Evolutionary conservation across 2,329 filamentous ascomycete species (phyloP), one percentile per base, ranked within the genome.

Genomic region (Scortechinia acanthostroma): DNA sequence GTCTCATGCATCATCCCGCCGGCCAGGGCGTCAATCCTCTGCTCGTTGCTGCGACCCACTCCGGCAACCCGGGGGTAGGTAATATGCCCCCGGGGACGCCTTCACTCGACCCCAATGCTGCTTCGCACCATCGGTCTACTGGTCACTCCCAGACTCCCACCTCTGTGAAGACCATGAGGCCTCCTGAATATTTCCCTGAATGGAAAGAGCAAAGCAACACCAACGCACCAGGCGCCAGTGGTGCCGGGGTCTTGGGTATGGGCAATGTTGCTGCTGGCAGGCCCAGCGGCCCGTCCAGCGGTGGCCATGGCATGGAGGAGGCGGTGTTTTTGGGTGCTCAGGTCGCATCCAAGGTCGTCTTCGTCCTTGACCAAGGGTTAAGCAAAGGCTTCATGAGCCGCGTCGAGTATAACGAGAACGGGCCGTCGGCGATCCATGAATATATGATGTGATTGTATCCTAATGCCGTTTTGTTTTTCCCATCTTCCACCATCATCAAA

Each of bases 161-260:
- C 0, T 76, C 69, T 4, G 76, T 83, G 59, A 81, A 79, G 58
- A 62, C 70, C 2, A 66, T 78, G 28, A 80, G 78, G 55, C 68
- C 76, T n/a, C 78, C 80, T 2, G 80, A 84, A 50, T 83, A 84
- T 58, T 83, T 83, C 53, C 74, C 80, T 0, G 80, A 83, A 51
- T 84, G 78, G 76, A 84, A 83, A 55, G 77, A 68, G 42, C 61
- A 66, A n/a, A 58, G 56, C 43, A 62, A 60, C 42, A 54, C 52
- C 46, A 40, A 40, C 35, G 35, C 35, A 6, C 35, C 35, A 6
- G 35, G 35, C 6, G 10, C 35, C 35, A 40, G 35, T 17, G 35
- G 35, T 17, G 10, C 10, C 35, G 17, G 10, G 6, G 20, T 13
- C 17, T 6, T 6, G 6, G 25, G 25, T 10, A 30, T 10, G 10